These are phyloP conservation scores for Paraphysoderma sedebokerense DNA, from an alignment of 371 early-diverging fungal genomes.

Conservation along the genomic window DNA sequence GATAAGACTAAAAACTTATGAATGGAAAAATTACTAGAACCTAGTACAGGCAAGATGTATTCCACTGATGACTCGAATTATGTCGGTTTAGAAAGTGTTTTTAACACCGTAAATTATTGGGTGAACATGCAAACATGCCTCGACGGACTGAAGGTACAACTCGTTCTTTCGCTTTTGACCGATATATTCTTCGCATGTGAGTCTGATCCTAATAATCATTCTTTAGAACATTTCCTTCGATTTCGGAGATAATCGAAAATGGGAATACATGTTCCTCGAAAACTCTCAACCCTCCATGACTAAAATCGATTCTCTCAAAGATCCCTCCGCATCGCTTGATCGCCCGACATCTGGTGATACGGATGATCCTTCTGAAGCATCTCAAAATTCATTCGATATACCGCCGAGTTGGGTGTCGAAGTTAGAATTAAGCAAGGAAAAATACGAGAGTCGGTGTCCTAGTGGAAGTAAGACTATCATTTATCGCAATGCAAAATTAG, in stretches of 20 bases:
- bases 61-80: slow-evolving; percentile 22
- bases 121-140: slow-evolving; percentile 39
- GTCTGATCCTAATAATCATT: no score
- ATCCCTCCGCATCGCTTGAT: no score
- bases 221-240: slow-evolving; percentile 30
- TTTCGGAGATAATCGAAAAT: slow-evolving; percentile 31
- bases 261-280: slow-evolving; percentile 32
- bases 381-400: slow-evolving; percentile 15
- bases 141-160: slow-evolving; percentile 21
- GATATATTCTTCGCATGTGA: background rate
- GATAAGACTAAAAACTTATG: background rate
- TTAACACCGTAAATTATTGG: slow-evolving; percentile 29
- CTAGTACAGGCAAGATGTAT: slow-evolving; percentile 23
- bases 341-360: no score
- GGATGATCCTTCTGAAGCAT: no score
- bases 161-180: background rate
- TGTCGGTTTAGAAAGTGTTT: slow-evolving; percentile 32
- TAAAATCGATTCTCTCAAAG: no score
- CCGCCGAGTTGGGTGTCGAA: slow-evolving; percentile 27
- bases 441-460: slow-evolving; percentile 24
- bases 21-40: slow-evolving; percentile 8
- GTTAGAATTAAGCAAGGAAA: slow-evolving; percentile 15
- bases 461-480: slow-evolving; percentile 17
- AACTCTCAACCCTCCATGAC: slow-evolving; percentile 26
- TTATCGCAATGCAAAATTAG: slow-evolving; percentile 22